Percentiles rank a stretch among this genome's conserved stretches.
phyloP scores from a whole-genome alignment of 768 basidiomycete species.

The Leccinum rimulosum region DNA sequence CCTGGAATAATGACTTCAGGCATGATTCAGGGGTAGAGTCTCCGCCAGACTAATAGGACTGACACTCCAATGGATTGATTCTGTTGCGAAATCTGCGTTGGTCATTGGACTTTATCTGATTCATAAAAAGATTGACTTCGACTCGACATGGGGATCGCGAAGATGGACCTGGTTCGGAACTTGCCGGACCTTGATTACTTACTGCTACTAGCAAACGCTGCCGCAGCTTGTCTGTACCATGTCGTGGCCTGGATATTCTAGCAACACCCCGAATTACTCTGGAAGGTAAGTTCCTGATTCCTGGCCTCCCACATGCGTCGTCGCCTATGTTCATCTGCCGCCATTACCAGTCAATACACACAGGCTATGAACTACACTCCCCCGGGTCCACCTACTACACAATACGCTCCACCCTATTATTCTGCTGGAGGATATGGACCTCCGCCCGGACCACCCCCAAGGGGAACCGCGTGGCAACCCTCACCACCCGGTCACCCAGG shows the following conservation, averaged over 20 bases:
- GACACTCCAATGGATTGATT: no score
- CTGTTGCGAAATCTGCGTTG: no score
- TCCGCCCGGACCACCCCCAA: conserved; percentile 18
- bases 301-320: not conserved
- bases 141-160: no score
- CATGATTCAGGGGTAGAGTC: no score
- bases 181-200: not conserved
- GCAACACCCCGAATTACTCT: not conserved
- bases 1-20: no score
- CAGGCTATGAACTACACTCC: conserved; percentile 19
- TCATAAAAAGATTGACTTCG: no score
- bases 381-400: conserved; percentile 2
- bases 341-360: conserved; percentile 37
- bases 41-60: no score
- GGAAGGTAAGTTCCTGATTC: conserved; percentile 13
- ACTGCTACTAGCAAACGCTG: not conserved
- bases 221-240: not conserved
- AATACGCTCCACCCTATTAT: conserved; percentile 8
- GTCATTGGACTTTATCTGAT: no score
- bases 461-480: not conserved
- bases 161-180: no score
- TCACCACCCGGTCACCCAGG: conserved; percentile 1
- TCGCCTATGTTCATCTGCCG: not conserved
- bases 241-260: conserved; percentile 7
- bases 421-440: conserved; percentile 12